Percentiles rank a stretch among this genome's conserved stretches.
Evolutionary conservation across 2,329 filamentous ascomycete genomes (phyloP).

Genomic region (Sordariomycetes sp.): DNA sequence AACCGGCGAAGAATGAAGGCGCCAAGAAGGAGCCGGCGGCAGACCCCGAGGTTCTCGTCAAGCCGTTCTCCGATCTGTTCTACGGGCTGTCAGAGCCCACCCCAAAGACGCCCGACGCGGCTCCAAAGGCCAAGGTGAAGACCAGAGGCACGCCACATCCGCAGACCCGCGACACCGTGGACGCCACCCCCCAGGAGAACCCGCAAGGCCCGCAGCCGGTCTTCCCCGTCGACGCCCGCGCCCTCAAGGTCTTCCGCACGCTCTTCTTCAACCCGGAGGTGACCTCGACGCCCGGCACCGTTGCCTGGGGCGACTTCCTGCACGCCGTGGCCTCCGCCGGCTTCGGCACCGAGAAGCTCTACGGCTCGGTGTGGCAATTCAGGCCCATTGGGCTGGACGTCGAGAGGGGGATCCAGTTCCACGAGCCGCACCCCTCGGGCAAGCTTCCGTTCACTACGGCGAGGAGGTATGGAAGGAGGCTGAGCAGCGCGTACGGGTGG

Average conservation of each 20-base stretch:
- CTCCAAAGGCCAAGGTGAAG: slow-evolving; percentile 12
- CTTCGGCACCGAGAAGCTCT: slow-evolving; percentile 43
- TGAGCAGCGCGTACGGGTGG: slow-evolving; percentile 42
- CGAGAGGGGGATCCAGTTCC: slow-evolving; percentile 43
- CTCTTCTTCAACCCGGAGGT: slow-evolving; percentile 28
- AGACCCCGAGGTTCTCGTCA: neutral
- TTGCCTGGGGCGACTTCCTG: slow-evolving; percentile 42
- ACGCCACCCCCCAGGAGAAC: neutral
- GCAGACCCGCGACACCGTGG: neutral
- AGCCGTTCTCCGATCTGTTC: neutral
- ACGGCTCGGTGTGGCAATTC: slow-evolving; percentile 53
- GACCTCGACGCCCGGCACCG: slow-evolving; percentile 30
- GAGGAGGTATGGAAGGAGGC: slow-evolving; percentile 33
- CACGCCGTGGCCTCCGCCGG: slow-evolving; percentile 38
- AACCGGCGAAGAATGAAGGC: slow-evolving; percentile 14
- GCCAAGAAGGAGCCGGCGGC: neutral
- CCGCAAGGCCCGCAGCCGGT: slow-evolving; percentile 1
- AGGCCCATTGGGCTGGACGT: slow-evolving; percentile 27
- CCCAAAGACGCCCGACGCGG: neutral
- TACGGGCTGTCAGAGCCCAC: neutral
- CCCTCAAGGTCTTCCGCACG: slow-evolving; percentile 22
- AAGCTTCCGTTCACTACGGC: slow-evolving; percentile 39
- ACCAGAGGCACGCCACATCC: slow-evolving; percentile 2
- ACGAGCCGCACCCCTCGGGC: slow-evolving; percentile 44
- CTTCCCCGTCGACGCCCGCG: slow-evolving; percentile 17